These are phyloP conservation scores for Skeletonema costatum DNA, from an alignment of 108 stramenopile genomes.

Conservation along the genomic window DNA sequence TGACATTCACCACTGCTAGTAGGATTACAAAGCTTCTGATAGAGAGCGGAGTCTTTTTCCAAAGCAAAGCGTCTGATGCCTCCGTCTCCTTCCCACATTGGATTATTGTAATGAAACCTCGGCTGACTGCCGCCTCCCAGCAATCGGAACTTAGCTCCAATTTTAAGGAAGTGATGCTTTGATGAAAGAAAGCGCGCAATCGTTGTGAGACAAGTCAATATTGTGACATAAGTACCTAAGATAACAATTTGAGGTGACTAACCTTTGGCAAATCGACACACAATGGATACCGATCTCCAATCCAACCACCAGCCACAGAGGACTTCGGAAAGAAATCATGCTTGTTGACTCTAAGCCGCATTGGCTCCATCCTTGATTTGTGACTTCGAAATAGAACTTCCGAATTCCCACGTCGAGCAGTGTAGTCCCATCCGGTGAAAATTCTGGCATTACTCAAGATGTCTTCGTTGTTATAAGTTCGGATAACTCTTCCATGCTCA, in stretches of 20 bases:
- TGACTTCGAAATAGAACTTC: constrained; percentile 23
- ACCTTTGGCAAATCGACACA: constrained; percentile 1
- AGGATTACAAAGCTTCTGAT: constrained; percentile 10
- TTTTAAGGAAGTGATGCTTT: constrained; percentile 29
- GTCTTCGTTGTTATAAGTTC: constrained; percentile 39
- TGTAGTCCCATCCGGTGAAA: constrained; percentile 43
- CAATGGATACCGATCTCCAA: constrained; percentile 31
- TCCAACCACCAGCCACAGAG: constrained; percentile 24
- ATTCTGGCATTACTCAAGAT: constrained; percentile 34
- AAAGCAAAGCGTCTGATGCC: constrained; percentile 20
- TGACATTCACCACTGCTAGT: constrained; percentile 14
- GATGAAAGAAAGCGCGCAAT: neutral
- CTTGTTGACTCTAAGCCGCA: constrained; percentile 15
- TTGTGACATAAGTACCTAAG: neutral
- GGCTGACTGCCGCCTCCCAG: constrained; percentile 25
- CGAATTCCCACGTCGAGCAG: constrained; percentile 21
- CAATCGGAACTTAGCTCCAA: constrained; percentile 33
- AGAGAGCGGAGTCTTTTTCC: constrained; percentile 12
- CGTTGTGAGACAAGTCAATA: neutral
- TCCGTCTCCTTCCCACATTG: constrained; percentile 18
- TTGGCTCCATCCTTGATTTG: constrained; percentile 24
- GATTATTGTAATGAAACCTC: constrained; percentile 6
- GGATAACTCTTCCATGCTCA: constrained; percentile 1
- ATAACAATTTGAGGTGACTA: neutral
- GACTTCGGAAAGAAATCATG: constrained; percentile 45